Base-by-base conservation (phyloP, 225 moss, liverwort and hornwort genomes). In the Bryoerythrophyllum caledonicum region DNA sequence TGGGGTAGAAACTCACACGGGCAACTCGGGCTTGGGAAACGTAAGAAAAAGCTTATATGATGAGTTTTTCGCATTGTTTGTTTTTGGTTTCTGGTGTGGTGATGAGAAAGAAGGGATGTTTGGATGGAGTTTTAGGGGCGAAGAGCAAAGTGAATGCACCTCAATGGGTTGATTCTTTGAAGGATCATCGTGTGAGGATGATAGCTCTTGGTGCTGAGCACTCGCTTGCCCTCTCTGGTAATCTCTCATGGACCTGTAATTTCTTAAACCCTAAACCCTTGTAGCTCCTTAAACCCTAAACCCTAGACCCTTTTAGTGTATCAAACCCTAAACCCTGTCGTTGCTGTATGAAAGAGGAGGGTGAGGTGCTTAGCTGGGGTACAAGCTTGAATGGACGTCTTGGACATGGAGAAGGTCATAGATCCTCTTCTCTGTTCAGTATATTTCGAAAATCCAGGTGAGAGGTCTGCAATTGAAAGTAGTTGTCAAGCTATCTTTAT, bases 1-100 rank as follows among this genome's bases (percentile, higher is more conserved):
- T 99, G 97, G 97, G 97, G 97, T 40, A 88, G 91, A 73, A 99
- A 95, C 34, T 73, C 75, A 15, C 87, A 89, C 70, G 94, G 97
- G 59, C 97, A 99, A 79, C 93, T 99, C 10, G 97, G 97, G n/a
- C 85, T 99, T 62, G 97, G 97, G 68, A 91, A 83, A 83, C 85
- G 91, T 91, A 78, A 86, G 84, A 8, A 5, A 55, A 41, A 27
- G 27, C 17, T 38, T 54, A 5, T 49, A 19, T 49, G 19, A 17
- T 49, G 3, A 15, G 48, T 13, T 6, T 19, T 63, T 58, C n/a
- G n/a, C n/a, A n/a, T n/a, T 46, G 9, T 55, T 6, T 68, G 52
- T 11, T 12, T 49, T 67, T 27, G 44, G 43, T n/a, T 79, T 59
- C 11, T 2, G 4, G 48, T 49, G 19, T 37, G 67, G 58, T 73